phyloP scores from a whole-genome alignment of 176 grass and related monocot genomes.

The Bromus sterilis region DNA sequence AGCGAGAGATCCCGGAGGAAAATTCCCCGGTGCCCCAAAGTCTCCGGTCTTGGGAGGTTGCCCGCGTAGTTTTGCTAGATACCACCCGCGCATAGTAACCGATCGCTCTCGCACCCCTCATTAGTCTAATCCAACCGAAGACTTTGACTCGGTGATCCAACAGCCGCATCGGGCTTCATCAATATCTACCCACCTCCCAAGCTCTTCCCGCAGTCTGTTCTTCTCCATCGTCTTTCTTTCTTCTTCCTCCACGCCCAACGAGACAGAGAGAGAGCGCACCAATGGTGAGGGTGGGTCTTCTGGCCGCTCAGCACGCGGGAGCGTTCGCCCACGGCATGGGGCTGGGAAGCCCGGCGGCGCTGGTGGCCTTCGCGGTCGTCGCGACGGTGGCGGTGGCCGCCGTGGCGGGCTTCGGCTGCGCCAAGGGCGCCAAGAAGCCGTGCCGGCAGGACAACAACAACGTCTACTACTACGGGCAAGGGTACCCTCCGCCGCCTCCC shows the following conservation, averaged over 20 bases:
- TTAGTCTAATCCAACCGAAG: background rate
- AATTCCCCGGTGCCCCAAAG: background rate
- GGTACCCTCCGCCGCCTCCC: constrained; percentile 20
- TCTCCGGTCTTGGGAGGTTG: background rate
- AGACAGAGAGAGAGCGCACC: background rate
- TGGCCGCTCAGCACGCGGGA: background rate
- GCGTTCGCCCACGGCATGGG: background rate
- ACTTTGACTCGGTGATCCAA: background rate
- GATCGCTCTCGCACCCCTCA: background rate
- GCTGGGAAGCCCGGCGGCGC: background rate
- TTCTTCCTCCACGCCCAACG: background rate
- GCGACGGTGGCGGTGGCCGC: constrained; percentile 14
- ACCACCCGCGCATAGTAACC: background rate
- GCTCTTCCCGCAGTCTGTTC: background rate
- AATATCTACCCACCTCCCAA: background rate
- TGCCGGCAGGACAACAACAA: constrained; percentile 10
- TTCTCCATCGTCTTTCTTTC: background rate
- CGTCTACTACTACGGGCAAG: constrained; percentile 38
- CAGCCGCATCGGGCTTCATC: background rate
- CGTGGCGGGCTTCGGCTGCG: constrained; percentile 39
- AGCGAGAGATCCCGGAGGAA: background rate
- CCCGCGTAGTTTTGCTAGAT: background rate
- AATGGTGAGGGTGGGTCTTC: constrained; percentile 15
- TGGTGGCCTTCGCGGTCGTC: background rate
- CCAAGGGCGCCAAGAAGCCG: constrained; percentile 25